These are phyloP conservation scores for Talaromyces funiculosus DNA, from an alignment of 2,329 filamentous ascomycete genomes.

Conservation along the genomic window DNA sequence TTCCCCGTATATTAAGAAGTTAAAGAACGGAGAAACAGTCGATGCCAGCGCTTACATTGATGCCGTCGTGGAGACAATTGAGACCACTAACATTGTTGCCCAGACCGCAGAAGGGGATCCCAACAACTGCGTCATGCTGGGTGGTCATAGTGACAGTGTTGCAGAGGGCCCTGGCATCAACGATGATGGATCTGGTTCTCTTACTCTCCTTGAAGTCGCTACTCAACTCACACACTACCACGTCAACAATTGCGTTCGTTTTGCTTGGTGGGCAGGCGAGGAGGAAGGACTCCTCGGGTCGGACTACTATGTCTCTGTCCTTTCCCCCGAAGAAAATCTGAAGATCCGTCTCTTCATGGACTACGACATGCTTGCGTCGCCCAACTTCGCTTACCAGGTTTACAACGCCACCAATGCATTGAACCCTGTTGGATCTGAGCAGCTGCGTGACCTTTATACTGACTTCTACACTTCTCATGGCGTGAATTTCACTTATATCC, in stretches of 20 bases:
- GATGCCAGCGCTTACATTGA: conserved; percentile 37
- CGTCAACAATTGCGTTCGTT: conserved; percentile 64
- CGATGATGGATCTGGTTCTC: conserved; percentile 66
- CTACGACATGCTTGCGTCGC: conserved; percentile 65
- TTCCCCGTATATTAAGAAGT: conserved; percentile 45
- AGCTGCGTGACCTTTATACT: conserved; percentile 63
- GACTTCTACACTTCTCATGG: conserved; percentile 60
- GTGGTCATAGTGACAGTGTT: conserved; percentile 59
- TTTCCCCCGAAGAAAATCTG: conserved; percentile 46
- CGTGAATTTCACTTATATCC: conserved; percentile 63
- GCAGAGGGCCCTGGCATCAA: conserved; percentile 65
- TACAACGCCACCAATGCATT: conserved; percentile 53
- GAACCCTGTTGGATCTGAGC: conserved; percentile 59
- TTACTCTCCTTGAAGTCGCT: conserved; percentile 55
- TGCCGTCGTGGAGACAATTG: conserved; percentile 42
- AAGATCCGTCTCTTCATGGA: conserved; percentile 64
- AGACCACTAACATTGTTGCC: conserved; percentile 56
- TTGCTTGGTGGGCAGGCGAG: conserved; percentile 60
- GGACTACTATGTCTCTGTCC: conserved; percentile 50
- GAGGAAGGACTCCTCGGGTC: conserved; percentile 60
- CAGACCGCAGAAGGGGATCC: conserved; percentile 55
- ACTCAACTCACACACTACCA: conserved; percentile 63
- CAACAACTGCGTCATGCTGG: conserved; percentile 54
- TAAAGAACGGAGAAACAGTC: conserved; percentile 43
- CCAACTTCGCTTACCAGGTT: conserved; percentile 53